These are phyloP conservation scores for Teunomyces pallodes DNA, from an alignment of 805 yeast genomes.

Conservation along the genomic window DNA sequence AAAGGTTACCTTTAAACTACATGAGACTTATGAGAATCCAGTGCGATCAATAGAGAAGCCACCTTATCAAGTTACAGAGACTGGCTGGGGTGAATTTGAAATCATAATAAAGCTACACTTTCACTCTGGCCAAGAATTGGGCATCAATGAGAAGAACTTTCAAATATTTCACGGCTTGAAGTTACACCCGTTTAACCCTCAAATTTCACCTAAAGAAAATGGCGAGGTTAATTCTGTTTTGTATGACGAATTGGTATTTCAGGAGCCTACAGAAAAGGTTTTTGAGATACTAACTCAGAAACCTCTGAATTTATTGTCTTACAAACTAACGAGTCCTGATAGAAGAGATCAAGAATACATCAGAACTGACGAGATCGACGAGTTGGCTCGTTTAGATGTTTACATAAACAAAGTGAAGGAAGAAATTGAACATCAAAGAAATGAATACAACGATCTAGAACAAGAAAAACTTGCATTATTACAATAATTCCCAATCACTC, in stretches of 20 bases:
- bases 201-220: constrained; percentile 33
- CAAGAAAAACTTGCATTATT: constrained; percentile 39
- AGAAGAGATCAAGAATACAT: constrained; percentile 42
- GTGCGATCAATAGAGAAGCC: constrained; percentile 85
- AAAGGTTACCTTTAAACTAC: constrained; percentile 90
- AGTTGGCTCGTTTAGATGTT: constrained; percentile 39
- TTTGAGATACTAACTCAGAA: constrained; percentile 71
- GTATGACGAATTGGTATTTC: constrained; percentile 90
- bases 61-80: constrained; percentile 92
- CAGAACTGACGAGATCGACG: constrained; percentile 40
- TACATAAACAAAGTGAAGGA: constrained; percentile 37
- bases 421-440: constrained; percentile 40
- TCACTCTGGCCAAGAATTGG: constrained; percentile 65
- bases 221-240: constrained; percentile 46
- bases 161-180: constrained; percentile 86
- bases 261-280: constrained; percentile 90
- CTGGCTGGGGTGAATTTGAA: constrained; percentile 99
- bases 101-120: constrained; percentile 84
- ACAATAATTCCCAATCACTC: constrained; percentile 18
- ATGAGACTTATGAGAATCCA: constrained; percentile 88
- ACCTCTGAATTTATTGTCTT: constrained; percentile 58
- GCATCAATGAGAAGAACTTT: constrained; percentile 75
- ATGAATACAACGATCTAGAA: constrained; percentile 39
- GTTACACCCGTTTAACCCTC: constrained; percentile 78
- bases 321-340: constrained; percentile 29